phyloP scores from a whole-genome alignment of 2,329 filamentous ascomycete genomes.

The Monilinia vaccinii-corymbosi region DNA sequence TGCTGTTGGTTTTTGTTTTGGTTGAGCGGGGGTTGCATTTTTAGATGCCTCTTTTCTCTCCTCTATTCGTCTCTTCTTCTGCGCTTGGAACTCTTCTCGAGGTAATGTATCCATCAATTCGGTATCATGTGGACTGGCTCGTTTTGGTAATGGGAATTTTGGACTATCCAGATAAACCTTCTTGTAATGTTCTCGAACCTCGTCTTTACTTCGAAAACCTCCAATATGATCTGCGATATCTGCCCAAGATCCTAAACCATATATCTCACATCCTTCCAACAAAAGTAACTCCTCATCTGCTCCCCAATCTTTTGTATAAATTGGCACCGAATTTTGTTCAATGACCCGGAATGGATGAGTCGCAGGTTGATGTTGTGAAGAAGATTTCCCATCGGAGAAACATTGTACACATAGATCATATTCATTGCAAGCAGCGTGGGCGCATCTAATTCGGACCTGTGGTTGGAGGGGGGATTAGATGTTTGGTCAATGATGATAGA shows the following conservation, averaged over 20 bases:
- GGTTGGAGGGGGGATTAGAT: slow-evolving; percentile 5
- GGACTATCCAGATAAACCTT: slow-evolving; percentile 77
- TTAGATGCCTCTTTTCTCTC: slow-evolving; percentile 81
- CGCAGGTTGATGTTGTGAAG: slow-evolving; percentile 76
- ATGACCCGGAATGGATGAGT: slow-evolving; percentile 89
- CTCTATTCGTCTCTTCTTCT: slow-evolving; percentile 90
- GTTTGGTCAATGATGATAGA: neutral
- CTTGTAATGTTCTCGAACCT: slow-evolving; percentile 91
- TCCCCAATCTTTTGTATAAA: slow-evolving; percentile 91
- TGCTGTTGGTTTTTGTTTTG: slow-evolving; percentile 92
- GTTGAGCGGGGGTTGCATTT: slow-evolving; percentile 70
- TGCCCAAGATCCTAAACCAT: slow-evolving; percentile 93
- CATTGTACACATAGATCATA: slow-evolving; percentile 97
- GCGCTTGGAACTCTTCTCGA: slow-evolving; percentile 83
- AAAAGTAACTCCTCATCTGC: slow-evolving; percentile 94
- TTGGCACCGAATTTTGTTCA: slow-evolving; percentile 96
- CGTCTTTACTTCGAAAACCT: slow-evolving; percentile 87
- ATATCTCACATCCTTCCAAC: slow-evolving; percentile 89
- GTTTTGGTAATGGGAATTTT: slow-evolving; percentile 76
- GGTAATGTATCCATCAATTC: slow-evolving; percentile 71
- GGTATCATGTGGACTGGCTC: slow-evolving; percentile 75
- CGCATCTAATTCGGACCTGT: slow-evolving; percentile 90
- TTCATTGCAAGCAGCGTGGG: slow-evolving; percentile 66
- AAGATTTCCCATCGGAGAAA: slow-evolving; percentile 73
- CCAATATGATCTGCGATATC: slow-evolving; percentile 98